Base-by-base conservation (phyloP, 1,284 basidiomycete genomes). In the Melampsora occidentalis region DNA sequence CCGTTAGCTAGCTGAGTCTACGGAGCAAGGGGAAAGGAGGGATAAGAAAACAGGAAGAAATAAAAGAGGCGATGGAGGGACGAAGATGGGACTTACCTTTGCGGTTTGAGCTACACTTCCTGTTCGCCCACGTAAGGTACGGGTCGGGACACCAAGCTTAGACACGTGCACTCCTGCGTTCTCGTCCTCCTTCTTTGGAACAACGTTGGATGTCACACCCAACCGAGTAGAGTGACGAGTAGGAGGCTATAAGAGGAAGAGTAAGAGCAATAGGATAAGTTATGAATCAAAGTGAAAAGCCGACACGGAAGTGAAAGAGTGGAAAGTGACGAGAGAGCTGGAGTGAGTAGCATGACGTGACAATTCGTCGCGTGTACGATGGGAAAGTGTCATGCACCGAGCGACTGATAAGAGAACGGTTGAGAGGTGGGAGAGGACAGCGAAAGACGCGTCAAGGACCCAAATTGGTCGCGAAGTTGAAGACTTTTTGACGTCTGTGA, bases 201-300 rank as follows among this genome's bases (percentile, higher is more conserved):
- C 62, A 63, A 28, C 62, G 62, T 33, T 39, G 14, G 35, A 39
- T 14, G 53, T 31, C 18, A 35, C 42, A 39, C 71, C 71, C 61
- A 75, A n/a, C 7, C 72, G 64, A 59, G 65, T 66, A 65, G 72
- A 75, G n/a, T 75, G 72, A 49, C 72, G 65, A 12, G 72, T 75
- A 42, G 72, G 72, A 25, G 72, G 72, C 72, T 75, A 39, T 10
- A 64, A 64, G 28, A 39, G 20, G 20, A 1, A 35, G 22, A 35
- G 62, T 33, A n/a, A 33, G 10, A n/a, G 33, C 20, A 64, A 33
- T 7, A 28, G 16, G 22, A 31, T 22, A 18, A 22, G 35, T n/a
- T 64, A 64, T 9, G 25, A 35, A 7, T 10, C n/a, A 64, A 9
- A 42, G 31, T 7, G 62, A 33, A 42, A 2, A 28, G 31, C 7